These are phyloP conservation scores for Colletotrichum cuscutae DNA, from an alignment of 2,329 filamentous ascomycete species.

Conservation along the genomic window DNA sequence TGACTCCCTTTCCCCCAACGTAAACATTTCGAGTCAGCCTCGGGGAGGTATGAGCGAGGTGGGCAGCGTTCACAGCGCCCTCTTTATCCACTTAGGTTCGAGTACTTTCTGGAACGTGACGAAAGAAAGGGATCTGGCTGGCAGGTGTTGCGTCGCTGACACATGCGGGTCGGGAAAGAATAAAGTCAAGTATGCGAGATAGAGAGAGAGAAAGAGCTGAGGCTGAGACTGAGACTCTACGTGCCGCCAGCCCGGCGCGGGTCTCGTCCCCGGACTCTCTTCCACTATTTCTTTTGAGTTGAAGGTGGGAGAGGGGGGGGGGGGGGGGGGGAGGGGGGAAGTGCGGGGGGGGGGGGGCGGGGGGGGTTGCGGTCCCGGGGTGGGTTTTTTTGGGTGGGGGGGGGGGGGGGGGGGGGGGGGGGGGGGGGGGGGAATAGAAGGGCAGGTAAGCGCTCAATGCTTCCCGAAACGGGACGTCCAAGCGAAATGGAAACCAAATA, in stretches of 20 bases:
- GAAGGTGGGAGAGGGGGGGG: too few species aligned
- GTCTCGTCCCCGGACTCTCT: neutral
- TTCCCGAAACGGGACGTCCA: constrained; percentile 31
- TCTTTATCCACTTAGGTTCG: neutral
- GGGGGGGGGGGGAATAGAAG: neutral
- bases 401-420: too few species aligned
- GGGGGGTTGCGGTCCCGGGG: too few species aligned
- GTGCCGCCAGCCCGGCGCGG: constrained; percentile 5
- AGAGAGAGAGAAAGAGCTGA: too few species aligned
- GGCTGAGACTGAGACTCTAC: constrained; percentile 15
- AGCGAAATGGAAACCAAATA: constrained; percentile 9
- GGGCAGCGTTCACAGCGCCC: neutral
- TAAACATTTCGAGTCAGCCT: neutral
- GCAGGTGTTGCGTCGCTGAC: neutral
- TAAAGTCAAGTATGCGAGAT: neutral
- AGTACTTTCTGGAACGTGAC: neutral
- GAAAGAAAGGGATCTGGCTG: neutral
- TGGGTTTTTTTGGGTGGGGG: too few species aligned
- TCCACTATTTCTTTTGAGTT: neutral
- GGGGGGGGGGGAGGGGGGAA: too few species aligned
- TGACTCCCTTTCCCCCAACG: neutral
- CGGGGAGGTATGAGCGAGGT: neutral
- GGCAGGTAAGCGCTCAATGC: constrained; percentile 6
- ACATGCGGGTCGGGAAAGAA: neutral
- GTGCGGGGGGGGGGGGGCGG: too few species aligned